Base-by-base conservation (phyloP, 2,329 filamentous ascomycete genomes). In the Trichocomaceae sp. region DNA sequence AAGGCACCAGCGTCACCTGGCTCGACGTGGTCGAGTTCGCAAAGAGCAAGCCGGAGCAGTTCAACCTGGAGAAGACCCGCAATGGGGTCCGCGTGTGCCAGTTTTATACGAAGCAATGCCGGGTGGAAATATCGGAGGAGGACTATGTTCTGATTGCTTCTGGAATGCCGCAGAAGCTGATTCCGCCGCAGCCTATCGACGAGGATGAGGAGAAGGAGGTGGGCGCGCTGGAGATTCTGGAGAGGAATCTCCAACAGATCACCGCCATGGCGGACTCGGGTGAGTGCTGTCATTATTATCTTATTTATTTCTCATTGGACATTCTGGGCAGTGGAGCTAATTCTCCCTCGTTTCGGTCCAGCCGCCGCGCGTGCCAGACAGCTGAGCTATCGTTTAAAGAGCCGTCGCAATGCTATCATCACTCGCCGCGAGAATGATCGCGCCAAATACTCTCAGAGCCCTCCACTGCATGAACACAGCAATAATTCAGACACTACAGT, bases 181-280 rank as follows among this genome's bases (percentile, higher is more conserved):
- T 90, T 17, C 86, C 89, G 2, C 85, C 86, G 13, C 84, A 91
- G 59, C 88, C 89, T 0, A 85, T 93, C 48, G 83, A 87, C 56
- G 89, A 95, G 66, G 90, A 95, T 65, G 90, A 95, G 71, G 83
- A 86, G 66, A 89, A 90, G 60, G 90, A 96, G 67, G 72, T 95
- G 37, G 88, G 85, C 12, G 92, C 89, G 0, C 75, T 95, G 63
- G 88, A 93, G 63, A 91, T 95, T 50, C 71, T 95, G 26, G 88
- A 95, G 70, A 83, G 85, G 68, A 86, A 89, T 58, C 75, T 95
- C 35, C 82, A 83, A 37, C 80, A 87, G 60, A 81, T 95, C 44
- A 90, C 88, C 61, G 88, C 89, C 66, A 83, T 85, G 64, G 89
- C 90, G 3, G 90, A 95, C 66, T 86, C 89, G 75, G 84, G 80